Evolutionary conservation across 148 eudicot species (phyloP).

Genomic region (Suaeda aralocaspica): DNA sequence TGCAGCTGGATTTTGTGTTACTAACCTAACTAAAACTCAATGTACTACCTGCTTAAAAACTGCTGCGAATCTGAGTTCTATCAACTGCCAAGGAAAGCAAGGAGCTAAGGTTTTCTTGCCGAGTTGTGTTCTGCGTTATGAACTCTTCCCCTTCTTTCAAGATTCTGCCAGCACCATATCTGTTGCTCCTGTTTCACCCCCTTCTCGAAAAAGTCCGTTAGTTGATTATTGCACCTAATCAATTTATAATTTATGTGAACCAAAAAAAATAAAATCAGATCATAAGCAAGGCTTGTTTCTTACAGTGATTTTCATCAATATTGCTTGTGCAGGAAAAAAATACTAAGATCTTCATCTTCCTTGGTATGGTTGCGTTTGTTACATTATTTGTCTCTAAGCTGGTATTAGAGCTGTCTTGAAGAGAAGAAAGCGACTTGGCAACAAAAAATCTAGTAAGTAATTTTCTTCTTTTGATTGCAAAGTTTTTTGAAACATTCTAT

Average conservation of each 20-base stretch:
- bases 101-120: neutral
- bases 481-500: too few relatives aligned
- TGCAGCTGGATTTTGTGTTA: slow-evolving; percentile 14
- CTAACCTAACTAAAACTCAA: neutral
- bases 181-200: neutral
- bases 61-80: neutral
- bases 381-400: neutral
- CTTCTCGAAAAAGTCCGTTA: slow-evolving; percentile 8
- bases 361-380: neutral
- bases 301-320: neutral
- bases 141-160: slow-evolving; percentile 6
- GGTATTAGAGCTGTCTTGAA: neutral
- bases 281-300: too few relatives aligned
- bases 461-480: too few relatives aligned
- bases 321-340: neutral
- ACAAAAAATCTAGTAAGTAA: too few relatives aligned
- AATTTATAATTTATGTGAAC: neutral
- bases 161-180: neutral
- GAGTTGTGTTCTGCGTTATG: slow-evolving; percentile 12
- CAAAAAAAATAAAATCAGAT: neutral
- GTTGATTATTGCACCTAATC: neutral
- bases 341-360: too few relatives aligned
- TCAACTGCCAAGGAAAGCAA: neutral
- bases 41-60: slow-evolving; percentile 9
- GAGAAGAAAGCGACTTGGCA: slow-evolving; percentile 2